Evolutionary conservation across 2,329 filamentous ascomycete species (phyloP), one percentile per base, ranked within the genome.

Genomic region (Penicillium sp.): DNA sequence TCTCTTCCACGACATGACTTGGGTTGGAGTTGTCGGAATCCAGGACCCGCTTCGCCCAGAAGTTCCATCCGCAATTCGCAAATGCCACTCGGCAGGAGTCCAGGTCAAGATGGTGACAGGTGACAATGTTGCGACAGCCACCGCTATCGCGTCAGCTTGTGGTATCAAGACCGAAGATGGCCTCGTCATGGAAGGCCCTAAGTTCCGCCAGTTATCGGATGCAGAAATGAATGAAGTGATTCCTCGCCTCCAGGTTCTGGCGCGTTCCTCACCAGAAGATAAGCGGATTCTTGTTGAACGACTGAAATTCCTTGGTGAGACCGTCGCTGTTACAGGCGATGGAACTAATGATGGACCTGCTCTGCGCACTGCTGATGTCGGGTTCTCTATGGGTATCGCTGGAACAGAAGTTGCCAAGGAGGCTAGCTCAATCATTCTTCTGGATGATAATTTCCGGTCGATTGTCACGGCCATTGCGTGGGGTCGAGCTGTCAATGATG

Each of bases 41-140:
- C 87, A 90, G 68, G 88, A 91, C 70, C 88, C 88, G 31, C 82
- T 90, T 18, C 80, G 88, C 53, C 80, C 82, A 6, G 86, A 87
- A 61, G 88, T 90, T 22, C 79, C 84, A 14, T 81, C 84, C 46
- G 88, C 88, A 43, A 88, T 91, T 52, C 77, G 79, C 55, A 83
- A 84, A 66, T 89, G 87, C 58, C 82, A 86, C 61, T 79, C 79
- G 25, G 88, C 88, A 18, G 88, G 88, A 52, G 87, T 91, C 15
- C 79, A 84, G 53, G 86, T 89, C 46, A 86, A 87, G 63, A 89
- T 89, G 86, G 87, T 89, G 48, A 89, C 87, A 23, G 87, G 73
- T 49, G 87, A 90, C 71, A 90, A 90, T 65, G 77, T 89, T 58
- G 78, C 85, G 20, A 92, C 89, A 22, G 89, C 87, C 8, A 84